These are phyloP conservation scores for Leishmania major DNA, from an alignment of 208 protist genomes.

Conservation along the genomic window DNA sequence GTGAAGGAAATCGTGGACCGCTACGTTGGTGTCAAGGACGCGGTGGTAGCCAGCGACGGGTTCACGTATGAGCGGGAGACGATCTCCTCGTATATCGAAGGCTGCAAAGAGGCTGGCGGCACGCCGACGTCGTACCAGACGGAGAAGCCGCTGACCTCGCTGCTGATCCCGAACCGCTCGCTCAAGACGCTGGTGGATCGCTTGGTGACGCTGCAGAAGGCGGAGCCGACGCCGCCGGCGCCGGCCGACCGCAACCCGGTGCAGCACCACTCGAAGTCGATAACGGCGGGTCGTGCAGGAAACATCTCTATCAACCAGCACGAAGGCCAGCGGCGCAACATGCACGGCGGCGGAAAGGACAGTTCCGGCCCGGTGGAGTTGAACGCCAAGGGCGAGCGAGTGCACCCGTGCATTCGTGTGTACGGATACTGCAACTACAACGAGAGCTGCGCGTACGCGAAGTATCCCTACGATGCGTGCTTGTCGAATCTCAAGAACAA, in stretches of 20 bases:
- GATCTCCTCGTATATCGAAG: conserved; percentile 78
- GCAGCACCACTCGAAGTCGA: conserved; percentile 14
- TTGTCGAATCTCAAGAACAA: conserved; percentile 89
- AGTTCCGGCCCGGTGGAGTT: conserved; percentile 33
- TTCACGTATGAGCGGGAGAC: conserved; percentile 91
- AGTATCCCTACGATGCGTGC: conserved; percentile 90
- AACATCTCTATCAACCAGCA: conserved; percentile 1
- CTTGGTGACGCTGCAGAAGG: conserved; percentile 42
- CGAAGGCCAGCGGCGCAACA: conserved; percentile 18
- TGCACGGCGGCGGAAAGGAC: conserved; percentile 28
- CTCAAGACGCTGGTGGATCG: conserved; percentile 81
- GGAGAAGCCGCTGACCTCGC: conserved; percentile 57
- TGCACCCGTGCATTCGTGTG: conserved; percentile 89
- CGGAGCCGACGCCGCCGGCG: conserved; percentile 16
- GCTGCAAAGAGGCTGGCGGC: conserved; percentile 48
- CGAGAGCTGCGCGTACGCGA: conserved; percentile 80
- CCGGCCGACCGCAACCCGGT: conserved; percentile 1
- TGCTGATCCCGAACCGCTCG: conserved; percentile 80
- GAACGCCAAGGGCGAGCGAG: conserved; percentile 60
- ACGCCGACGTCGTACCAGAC: conserved; percentile 78
- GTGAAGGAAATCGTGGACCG: conserved; percentile 65
- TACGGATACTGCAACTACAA: conserved; percentile 93
- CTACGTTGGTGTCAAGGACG: conserved; percentile 77
- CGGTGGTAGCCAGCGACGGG: conserved; percentile 90
- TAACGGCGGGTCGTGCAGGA: background rate